Conservation (phyloP, 225 moss, liverwort and hornwort species). For the Bryoerythrophyllum caledonicum region DNA sequence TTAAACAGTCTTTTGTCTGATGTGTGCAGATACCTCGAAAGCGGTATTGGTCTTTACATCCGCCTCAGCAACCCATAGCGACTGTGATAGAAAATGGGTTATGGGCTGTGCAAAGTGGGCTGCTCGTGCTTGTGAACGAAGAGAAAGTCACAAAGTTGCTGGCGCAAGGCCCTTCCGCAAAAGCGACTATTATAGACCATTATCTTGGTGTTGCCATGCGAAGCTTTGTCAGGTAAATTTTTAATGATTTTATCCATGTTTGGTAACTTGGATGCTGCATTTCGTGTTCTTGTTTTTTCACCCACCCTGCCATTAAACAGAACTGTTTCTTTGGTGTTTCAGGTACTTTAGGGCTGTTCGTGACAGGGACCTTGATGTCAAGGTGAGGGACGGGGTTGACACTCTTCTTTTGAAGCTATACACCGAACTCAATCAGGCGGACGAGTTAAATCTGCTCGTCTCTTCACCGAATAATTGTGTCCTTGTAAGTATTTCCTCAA, state of each 20-base stretch:
- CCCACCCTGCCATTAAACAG: neutral
- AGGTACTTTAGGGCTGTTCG: slow-evolving; percentile 82
- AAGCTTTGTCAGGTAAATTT: slow-evolving; percentile 76
- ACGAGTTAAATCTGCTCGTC: slow-evolving; percentile 81
- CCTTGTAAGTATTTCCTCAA: slow-evolving; percentile 61
- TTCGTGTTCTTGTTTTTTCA: neutral
- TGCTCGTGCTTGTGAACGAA: slow-evolving; percentile 66
- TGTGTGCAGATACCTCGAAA: slow-evolving; percentile 77
- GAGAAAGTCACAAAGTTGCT: slow-evolving; percentile 54
- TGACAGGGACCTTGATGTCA: slow-evolving; percentile 61
- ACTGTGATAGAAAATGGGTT: slow-evolving; percentile 88
- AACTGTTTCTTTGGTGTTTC: slow-evolving; percentile 32
- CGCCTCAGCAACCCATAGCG: slow-evolving; percentile 79
- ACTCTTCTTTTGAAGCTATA: slow-evolving; percentile 93
- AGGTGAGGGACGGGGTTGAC: slow-evolving; percentile 91
- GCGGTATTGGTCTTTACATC: slow-evolving; percentile 98
- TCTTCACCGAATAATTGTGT: slow-evolving; percentile 81
- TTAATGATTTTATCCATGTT: neutral
- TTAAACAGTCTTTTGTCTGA: slow-evolving; percentile 22
- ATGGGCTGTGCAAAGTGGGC: slow-evolving; percentile 81
- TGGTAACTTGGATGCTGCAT: slow-evolving; percentile 6
- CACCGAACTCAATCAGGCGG: slow-evolving; percentile 61
- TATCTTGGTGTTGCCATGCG: slow-evolving; percentile 70
- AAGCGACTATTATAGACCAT: slow-evolving; percentile 59
- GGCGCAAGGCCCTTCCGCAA: slow-evolving; percentile 66